Base-by-base conservation (phyloP, 768 basidiomycete genomes). In the Hypsizygus marmoreus region DNA sequence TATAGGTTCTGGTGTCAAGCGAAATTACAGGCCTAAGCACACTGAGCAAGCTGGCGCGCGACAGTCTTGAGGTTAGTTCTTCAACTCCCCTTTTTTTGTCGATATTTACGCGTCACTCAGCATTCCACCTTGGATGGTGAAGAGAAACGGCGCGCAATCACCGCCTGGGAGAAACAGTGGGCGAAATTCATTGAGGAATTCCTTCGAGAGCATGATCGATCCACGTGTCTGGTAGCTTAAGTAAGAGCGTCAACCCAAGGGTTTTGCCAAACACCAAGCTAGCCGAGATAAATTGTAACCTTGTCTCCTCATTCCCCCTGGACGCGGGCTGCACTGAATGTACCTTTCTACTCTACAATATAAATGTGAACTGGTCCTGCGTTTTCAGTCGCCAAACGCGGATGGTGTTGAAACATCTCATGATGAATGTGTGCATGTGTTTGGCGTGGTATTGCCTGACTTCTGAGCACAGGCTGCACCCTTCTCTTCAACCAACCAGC, bases 1-100 rank as follows among this genome's bases (percentile, higher is more conserved):
- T 43, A 31, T 41, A 81, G 80, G 82, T 88, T 24, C 62, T 89
- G n/a, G 82, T 79, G 16, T 69, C 81, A 1, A 86, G 83, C 47
- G 86, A 88, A 57, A 57, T 85, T 19, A 82, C 77, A 7, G 84
- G 85, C 12, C 63, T 91, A 12, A 69, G 74, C 30, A 84, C 82
- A 14, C 68, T 89, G 2, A 77, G 79, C 0, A 72, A 79, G 41
- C 66, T 88, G 10, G 85, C 86, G 2, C 73, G 81, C 30, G 82
- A 87, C 50, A 87, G 85, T 57, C 67, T 87, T 40, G 68, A 72
- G 73, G 86, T 81, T 40, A 57, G 61, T 41, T 22, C 10, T 4
- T n/a, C 22, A 23, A 28, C 2, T 2, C 23, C 26, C 22, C 19
- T 16, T 25, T 29, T 25, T 20, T 13, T 36, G 25, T 36, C 34